A percentile compares a stretch with the other conserved stretches of the same genome.
Conservation (phyloP, 257 asterid species). For the Dorcoceras hygrometricum region DNA sequence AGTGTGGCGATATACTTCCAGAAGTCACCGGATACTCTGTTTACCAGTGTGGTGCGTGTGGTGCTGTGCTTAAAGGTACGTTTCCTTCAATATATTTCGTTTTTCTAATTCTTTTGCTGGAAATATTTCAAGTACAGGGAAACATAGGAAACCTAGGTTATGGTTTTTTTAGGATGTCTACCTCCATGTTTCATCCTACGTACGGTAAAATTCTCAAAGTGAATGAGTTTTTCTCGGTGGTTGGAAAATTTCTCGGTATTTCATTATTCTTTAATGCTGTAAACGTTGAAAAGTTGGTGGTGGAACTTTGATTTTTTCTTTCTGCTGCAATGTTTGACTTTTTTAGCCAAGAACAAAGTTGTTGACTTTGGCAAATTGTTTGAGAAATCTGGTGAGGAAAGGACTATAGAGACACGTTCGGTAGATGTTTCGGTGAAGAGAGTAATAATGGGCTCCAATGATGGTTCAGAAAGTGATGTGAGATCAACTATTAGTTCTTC, state of each 20-base stretch:
- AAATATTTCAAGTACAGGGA: background rate
- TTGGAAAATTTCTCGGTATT: background rate
- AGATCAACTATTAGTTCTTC: constrained; percentile 55
- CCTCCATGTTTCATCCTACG: background rate
- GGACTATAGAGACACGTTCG: constrained; percentile 30
- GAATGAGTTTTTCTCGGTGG: background rate
- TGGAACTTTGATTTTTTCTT: background rate
- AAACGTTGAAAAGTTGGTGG: constrained; percentile 20
- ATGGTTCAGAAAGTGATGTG: constrained; percentile 29
- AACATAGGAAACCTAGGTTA: background rate
- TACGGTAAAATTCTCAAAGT: background rate
- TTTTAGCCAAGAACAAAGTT: constrained; percentile 61
- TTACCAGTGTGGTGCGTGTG: constrained; percentile 84
- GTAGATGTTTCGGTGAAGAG: constrained; percentile 36
- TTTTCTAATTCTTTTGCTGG: background rate
- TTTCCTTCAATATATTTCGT: background rate
- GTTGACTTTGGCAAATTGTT: constrained; percentile 53
- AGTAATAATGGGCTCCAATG: constrained; percentile 34
- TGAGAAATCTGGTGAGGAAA: constrained; percentile 54
- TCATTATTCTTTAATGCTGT: background rate
- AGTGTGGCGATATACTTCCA: constrained; percentile 70
- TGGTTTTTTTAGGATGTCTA: constrained; percentile 12
- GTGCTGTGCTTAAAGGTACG: constrained; percentile 73
- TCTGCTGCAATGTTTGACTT: constrained; percentile 35
- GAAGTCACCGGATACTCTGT: constrained; percentile 69